These are phyloP conservation scores for Carex pumila DNA, from an alignment of 176 grass and related monocot species.

Conservation along the genomic window DNA sequence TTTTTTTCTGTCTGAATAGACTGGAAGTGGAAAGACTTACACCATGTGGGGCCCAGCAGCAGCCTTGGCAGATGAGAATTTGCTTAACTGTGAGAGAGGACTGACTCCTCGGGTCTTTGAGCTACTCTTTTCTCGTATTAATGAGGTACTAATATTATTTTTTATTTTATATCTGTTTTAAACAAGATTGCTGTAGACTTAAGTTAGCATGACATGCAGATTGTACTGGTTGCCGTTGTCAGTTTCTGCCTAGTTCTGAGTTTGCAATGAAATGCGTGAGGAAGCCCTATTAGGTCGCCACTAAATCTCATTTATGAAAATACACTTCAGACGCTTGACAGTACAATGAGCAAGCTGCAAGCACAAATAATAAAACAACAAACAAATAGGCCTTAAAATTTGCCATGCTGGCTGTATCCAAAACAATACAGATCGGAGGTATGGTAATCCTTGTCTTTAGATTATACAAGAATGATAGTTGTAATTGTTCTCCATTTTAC, in stretches of 20 bases:
- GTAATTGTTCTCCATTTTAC: conserved; percentile 25
- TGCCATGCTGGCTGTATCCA: neutral
- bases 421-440: neutral
- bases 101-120: conserved; percentile 96
- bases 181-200: neutral
- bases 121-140: conserved; percentile 80
- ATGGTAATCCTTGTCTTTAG: neutral
- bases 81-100: conserved; percentile 48
- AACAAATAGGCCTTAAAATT: neutral
- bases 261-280: neutral
- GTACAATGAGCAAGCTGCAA: neutral
- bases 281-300: neutral
- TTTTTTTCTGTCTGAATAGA: conserved; percentile 43
- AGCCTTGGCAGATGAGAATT: conserved; percentile 63
- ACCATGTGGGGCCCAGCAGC: conserved; percentile 91
- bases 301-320: neutral
- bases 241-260: neutral
- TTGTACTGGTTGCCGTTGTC: neutral
- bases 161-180: neutral
- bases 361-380: neutral
- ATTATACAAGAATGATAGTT: neutral
- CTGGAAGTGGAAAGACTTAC: conserved; percentile 96
- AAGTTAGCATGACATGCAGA: neutral
- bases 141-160: conserved; percentile 45
- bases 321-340: neutral